Conservation (phyloP, 2,329 filamentous ascomycete species). For the Pezicula carpinea region DNA sequence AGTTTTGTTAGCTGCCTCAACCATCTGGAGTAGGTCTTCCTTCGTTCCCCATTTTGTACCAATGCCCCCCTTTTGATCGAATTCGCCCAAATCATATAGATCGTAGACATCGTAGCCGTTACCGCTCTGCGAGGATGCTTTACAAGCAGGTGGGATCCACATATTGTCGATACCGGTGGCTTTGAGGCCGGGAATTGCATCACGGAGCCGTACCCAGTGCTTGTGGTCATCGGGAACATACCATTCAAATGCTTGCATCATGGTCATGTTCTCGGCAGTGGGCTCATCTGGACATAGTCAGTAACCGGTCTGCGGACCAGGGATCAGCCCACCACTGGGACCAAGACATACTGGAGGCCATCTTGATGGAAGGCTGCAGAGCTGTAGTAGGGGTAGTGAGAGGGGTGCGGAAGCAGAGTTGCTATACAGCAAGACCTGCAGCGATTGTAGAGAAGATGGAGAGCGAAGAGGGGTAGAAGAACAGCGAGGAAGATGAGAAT, state of each 20-base stretch:
- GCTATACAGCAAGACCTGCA: not conserved
- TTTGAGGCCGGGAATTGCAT: constrained; percentile 48
- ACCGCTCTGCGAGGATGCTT: constrained; percentile 54
- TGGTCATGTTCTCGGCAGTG: constrained; percentile 45
- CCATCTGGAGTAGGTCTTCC: constrained; percentile 52
- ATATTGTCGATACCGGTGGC: constrained; percentile 56
- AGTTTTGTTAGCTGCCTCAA: constrained; percentile 42
- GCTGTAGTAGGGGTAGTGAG: not conserved
- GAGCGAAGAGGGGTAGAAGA: not conserved
- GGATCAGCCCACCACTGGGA: constrained; percentile 2
- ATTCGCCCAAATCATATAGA: constrained; percentile 66
- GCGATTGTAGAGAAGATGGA: not conserved
- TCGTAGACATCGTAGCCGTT: constrained; percentile 71
- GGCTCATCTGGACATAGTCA: constrained; percentile 9
- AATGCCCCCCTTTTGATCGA: constrained; percentile 61
- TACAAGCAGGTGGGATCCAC: constrained; percentile 70
- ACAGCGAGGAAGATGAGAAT: not conserved
- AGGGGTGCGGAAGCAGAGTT: not conserved
- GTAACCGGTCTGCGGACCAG: constrained; percentile 13
- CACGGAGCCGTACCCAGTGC: constrained; percentile 56
- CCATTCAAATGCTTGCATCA: constrained; percentile 73
- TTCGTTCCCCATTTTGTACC: constrained; percentile 67
- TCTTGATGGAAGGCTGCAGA: not conserved
- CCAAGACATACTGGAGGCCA: too few species aligned
- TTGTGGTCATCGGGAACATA: constrained; percentile 56